Evolutionary conservation across 1,284 basidiomycete species (phyloP).

Genomic region (Leucoagaricus sp.): DNA sequence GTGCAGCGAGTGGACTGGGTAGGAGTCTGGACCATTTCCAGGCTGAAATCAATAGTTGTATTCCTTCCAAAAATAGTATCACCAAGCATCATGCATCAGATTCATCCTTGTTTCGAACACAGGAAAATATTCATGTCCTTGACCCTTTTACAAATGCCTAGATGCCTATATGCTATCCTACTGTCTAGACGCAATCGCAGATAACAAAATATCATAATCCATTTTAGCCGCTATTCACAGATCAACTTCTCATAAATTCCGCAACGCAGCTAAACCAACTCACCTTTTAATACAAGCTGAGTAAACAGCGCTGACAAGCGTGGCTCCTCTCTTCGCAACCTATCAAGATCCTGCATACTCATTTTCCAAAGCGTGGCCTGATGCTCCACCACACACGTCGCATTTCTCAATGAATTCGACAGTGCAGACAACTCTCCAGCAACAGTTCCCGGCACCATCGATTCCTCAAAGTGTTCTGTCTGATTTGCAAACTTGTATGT

Average conservation of each 20-base stretch:
- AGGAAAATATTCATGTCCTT: too few species aligned
- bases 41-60: conserved; percentile 8
- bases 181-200: conserved; percentile 71
- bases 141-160: too few species aligned
- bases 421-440: conserved; percentile 88
- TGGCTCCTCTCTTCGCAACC: conserved; percentile 67
- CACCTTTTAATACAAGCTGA: conserved; percentile 79
- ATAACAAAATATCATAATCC: conserved; percentile 75
- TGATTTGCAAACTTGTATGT: conserved; percentile 77
- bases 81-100: too few species aligned
- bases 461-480: conserved; percentile 71
- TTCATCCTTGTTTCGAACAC: background rate
- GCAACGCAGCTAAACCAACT: too few species aligned
- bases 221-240: conserved; percentile 81
- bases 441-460: conserved; percentile 90
- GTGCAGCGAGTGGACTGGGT: background rate
- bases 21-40: conserved; percentile 1
- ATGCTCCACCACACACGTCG: conserved; percentile 81
- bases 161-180: conserved; percentile 23
- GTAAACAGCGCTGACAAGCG: conserved; percentile 69
- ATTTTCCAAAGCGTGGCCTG: conserved; percentile 81
- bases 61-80: conserved; percentile 3
- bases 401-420: conserved; percentile 76
- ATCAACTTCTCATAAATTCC: too few species aligned
- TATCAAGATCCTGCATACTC: conserved; percentile 52